Percentiles rank a stretch among this genome's conserved stretches.
Conservation (phyloP, 2,329 filamentous ascomycete genomes). For the Parastagonospora nodorum region DNA sequence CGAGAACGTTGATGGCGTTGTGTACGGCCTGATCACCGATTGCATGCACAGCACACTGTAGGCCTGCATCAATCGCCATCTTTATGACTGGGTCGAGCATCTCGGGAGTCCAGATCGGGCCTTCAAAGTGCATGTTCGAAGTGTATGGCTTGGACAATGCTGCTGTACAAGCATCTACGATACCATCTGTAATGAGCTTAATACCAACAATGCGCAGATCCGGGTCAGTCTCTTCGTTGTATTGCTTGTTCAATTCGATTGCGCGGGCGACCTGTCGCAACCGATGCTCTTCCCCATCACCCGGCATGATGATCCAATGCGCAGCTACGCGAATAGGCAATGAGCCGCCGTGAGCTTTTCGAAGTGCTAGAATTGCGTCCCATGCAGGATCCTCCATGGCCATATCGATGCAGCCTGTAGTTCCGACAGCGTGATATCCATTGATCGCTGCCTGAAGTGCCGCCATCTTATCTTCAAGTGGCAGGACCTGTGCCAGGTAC, state of each 20-base stretch:
- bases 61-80: constrained; percentile 57
- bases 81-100: constrained; percentile 61
- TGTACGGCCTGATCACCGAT: constrained; percentile 66
- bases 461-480: constrained; percentile 55
- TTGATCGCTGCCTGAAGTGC: constrained; percentile 55
- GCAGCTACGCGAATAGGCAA: constrained; percentile 58
- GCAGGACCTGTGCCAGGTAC: constrained; percentile 55
- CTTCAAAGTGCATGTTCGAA: constrained; percentile 50
- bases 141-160: constrained; percentile 64
- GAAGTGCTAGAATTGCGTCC: constrained; percentile 56
- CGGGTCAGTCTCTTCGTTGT: constrained; percentile 52
- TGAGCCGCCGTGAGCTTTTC: constrained; percentile 30
- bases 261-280: constrained; percentile 58
- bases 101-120: constrained; percentile 61
- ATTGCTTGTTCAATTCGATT: constrained; percentile 53
- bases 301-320: constrained; percentile 61
- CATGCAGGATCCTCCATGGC: constrained; percentile 63
- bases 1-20: constrained; percentile 63
- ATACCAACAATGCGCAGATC: constrained; percentile 63
- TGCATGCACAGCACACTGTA: constrained; percentile 69
- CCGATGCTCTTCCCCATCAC: constrained; percentile 51
- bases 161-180: constrained; percentile 69
- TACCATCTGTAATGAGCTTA: constrained; percentile 69
- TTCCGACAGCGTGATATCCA: constrained; percentile 57
- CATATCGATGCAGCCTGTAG: constrained; percentile 63